A percentile compares a stretch with the other conserved stretches of the same genome.
Evolutionary conservation across 371 early-diverging fungal species (phyloP).

Genomic region (Mucor saturninus): DNA sequence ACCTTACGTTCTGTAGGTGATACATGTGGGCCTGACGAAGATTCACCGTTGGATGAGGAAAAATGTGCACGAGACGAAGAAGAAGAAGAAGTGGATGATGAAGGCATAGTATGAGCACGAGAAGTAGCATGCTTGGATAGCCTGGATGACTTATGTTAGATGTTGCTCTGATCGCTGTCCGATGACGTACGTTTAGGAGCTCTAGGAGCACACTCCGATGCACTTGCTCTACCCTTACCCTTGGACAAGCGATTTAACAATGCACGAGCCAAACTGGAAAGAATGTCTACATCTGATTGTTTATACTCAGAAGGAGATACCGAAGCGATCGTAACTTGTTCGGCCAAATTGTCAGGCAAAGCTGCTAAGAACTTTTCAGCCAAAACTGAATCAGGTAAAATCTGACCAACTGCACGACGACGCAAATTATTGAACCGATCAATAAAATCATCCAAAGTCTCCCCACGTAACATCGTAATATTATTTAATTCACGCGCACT

Average conservation of each 20-base stretch:
- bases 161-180: neutral
- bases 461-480: neutral
- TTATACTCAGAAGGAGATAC: neutral
- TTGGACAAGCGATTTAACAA: neutral
- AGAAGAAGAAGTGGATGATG: neutral
- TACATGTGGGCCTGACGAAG: no score
- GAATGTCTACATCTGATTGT: neutral
- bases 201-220: neutral
- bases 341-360: neutral
- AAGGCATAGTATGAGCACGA: neutral
- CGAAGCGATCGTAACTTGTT: neutral
- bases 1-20: neutral
- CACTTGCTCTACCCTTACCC: neutral
- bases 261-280: neutral
- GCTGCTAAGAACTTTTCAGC: neutral
- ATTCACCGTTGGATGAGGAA: no score
- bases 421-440: slow-evolving; percentile 17
- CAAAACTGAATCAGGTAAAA: neutral
- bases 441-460: slow-evolving; percentile 3
- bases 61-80: no score
- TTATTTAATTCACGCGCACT: neutral
- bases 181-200: neutral
- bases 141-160: neutral
- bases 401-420: slow-evolving; percentile 4
- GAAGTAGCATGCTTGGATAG: neutral